Percentiles rank a stretch among this genome's conserved stretches.
These are phyloP conservation scores for Plasmodium sp. DNA, from an alignment of 169 alveolate species.

Conservation along the genomic window DNA sequence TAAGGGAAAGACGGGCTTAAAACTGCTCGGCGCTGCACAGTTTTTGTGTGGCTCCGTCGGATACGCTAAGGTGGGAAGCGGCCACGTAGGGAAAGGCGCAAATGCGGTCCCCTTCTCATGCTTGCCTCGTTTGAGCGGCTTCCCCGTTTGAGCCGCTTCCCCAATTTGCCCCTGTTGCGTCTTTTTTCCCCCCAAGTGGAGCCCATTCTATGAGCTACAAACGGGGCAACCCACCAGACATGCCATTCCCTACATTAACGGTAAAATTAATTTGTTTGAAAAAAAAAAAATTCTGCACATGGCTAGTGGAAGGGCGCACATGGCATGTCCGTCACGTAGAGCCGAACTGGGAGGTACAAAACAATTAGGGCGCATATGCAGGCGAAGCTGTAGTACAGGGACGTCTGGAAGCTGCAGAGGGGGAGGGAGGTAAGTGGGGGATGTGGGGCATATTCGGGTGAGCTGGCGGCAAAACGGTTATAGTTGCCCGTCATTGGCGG, in stretches of 20 bases:
- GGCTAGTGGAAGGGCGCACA: constrained; percentile 2
- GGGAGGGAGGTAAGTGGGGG: neutral
- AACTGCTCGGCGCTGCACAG: neutral
- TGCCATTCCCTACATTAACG: neutral
- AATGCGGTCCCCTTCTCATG: neutral
- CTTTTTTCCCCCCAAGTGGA: neutral
- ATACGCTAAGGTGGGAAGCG: neutral
- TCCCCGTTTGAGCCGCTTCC: too few relatives aligned
- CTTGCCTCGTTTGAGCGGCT: neutral
- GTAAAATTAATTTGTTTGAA: neutral
- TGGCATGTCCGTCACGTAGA: constrained; percentile 46
- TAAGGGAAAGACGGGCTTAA: neutral
- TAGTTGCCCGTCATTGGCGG: neutral
- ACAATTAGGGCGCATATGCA: constrained; percentile 25
- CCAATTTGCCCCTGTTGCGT: neutral
- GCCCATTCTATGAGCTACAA: neutral
- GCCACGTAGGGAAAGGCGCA: neutral
- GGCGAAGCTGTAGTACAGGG: constrained; percentile 50
- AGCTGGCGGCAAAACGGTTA: neutral
- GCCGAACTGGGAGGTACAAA: constrained; percentile 47
- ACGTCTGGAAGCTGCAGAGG: constrained; percentile 26
- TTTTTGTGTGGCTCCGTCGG: neutral
- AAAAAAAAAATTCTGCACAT: neutral
- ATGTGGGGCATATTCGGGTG: neutral
- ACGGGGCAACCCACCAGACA: neutral